Conservation (phyloP, 2,329 filamentous ascomycete genomes). For the Fusarium sp. region DNA sequence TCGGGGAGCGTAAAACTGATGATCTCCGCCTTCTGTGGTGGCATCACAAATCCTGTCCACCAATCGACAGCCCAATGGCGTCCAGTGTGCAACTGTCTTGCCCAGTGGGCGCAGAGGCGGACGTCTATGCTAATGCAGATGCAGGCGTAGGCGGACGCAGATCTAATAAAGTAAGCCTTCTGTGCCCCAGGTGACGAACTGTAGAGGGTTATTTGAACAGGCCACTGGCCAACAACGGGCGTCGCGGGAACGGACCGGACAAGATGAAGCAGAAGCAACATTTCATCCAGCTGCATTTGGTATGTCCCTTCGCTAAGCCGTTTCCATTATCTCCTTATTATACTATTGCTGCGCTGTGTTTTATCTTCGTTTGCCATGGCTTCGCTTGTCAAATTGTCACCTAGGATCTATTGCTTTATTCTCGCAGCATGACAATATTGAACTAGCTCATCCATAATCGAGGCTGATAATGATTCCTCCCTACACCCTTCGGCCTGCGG, state of each 20-base stretch:
- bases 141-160: conserved; percentile 10
- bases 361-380: conserved; percentile 11
- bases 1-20: conserved; percentile 36
- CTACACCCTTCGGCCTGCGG: background rate
- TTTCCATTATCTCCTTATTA: background rate
- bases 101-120: conserved; percentile 13
- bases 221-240: conserved; percentile 38
- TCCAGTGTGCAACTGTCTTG: conserved; percentile 31
- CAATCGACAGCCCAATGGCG: conserved; percentile 32
- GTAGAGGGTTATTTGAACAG: conserved; percentile 8
- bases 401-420: background rate
- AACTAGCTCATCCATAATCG: background rate
- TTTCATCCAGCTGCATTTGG: conserved; percentile 21
- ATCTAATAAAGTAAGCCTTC: conserved; percentile 21
- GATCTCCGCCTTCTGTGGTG: conserved; percentile 39
- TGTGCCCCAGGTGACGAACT: conserved; percentile 15
- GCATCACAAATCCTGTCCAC: conserved; percentile 26
- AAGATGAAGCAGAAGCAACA: conserved; percentile 11
- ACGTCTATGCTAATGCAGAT: background rate
- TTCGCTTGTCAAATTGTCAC: background rate
- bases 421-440: background rate
- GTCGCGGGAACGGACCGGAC: conserved; percentile 45
- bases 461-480: background rate
- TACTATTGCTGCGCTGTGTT: background rate
- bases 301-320: background rate